Evolutionary conservation across 768 basidiomycete species (phyloP).

Genomic region (Krasilnikovozyma curviuscula): DNA sequence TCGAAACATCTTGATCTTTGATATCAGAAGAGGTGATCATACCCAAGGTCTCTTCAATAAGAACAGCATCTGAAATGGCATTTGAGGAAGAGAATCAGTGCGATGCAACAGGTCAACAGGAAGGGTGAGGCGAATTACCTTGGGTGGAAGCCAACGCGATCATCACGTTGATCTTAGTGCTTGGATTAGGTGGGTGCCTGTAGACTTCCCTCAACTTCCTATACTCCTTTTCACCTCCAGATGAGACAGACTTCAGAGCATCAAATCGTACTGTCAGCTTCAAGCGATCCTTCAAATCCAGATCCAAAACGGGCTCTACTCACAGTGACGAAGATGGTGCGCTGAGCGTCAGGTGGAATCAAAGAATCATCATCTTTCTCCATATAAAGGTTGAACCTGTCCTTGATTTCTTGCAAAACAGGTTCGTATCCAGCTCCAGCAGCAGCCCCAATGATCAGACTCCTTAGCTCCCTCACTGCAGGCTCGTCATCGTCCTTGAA

Average conservation of each 20-base stretch:
- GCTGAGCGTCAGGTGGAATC: constrained; percentile 63
- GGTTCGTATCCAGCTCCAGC: constrained; percentile 26
- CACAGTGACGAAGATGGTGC: constrained; percentile 28
- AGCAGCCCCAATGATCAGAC: constrained; percentile 38
- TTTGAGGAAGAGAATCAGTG: too few species aligned
- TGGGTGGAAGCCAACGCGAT: constrained; percentile 44
- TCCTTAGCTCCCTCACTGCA: constrained; percentile 53
- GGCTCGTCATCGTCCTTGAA: constrained; percentile 44
- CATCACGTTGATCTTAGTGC: constrained; percentile 42
- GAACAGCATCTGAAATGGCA: constrained; percentile 36
- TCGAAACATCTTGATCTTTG: constrained; percentile 38
- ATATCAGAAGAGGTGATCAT: constrained; percentile 34
- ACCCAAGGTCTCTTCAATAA: constrained; percentile 44
- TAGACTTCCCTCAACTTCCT: constrained; percentile 49
- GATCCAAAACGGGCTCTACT: background rate
- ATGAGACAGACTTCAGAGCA: constrained; percentile 39
- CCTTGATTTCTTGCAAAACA: constrained; percentile 47
- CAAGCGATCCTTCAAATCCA: constrained; percentile 21
- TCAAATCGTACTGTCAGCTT: constrained; percentile 7
- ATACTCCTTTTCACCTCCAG: constrained; percentile 57
- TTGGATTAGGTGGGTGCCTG: constrained; percentile 53
- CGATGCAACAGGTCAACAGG: too few species aligned
- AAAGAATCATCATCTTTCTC: constrained; percentile 51
- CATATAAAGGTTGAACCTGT: constrained; percentile 51
- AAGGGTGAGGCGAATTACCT: too few species aligned